Base-by-base conservation (phyloP, 176 grass and related monocot genomes). In the Melocanna baccifera region DNA sequence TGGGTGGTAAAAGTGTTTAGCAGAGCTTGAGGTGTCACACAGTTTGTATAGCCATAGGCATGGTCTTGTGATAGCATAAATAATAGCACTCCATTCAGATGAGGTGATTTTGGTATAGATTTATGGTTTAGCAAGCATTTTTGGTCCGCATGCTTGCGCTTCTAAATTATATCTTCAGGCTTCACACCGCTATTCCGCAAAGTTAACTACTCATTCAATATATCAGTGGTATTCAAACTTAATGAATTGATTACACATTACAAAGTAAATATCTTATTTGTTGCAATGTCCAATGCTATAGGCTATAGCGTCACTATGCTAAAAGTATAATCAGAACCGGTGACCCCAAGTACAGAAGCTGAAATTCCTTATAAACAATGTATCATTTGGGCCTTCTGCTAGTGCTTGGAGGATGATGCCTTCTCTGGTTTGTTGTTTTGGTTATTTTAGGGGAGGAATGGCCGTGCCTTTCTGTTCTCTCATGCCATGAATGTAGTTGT, bases 401-500 rank as follows among this genome's bases (percentile, higher is more conserved):
- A 57, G 5, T 20, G 18, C 55, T 82, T 82, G 45, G 19, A 77
- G 23, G 26, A 76, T 86, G 57, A 86, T 66, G 45, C 57, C 12
- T 61, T 77, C 12, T 41, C 41, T 30, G 4, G 2, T 48, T 69
- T 47, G n/a, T 11, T 65, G 4, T 77, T 73, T 53, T 37, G 6
- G 12, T 81, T 78, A 12, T 37, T 74, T 46, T 84, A 94, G 92
- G 89, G 92, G 51, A 89, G 84, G 69, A 85, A 90, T 62, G 87
- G 92, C 13, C 84, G 92, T 19, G 92, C 90, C 9, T 94, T 94
- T 75, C 84, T 94, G 28, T 94, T 94, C 75, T 94, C 92, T 57
- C 92, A 94, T 85, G 92, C 92, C 23, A 94, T 92, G 90, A 94
- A 94, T 7, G 67, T 94, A 76, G 80, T 85, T 26, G 73, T 92